phyloP scores from a whole-genome alignment of 1,284 basidiomycete species.

The Ceraceosorus guamensis region DNA sequence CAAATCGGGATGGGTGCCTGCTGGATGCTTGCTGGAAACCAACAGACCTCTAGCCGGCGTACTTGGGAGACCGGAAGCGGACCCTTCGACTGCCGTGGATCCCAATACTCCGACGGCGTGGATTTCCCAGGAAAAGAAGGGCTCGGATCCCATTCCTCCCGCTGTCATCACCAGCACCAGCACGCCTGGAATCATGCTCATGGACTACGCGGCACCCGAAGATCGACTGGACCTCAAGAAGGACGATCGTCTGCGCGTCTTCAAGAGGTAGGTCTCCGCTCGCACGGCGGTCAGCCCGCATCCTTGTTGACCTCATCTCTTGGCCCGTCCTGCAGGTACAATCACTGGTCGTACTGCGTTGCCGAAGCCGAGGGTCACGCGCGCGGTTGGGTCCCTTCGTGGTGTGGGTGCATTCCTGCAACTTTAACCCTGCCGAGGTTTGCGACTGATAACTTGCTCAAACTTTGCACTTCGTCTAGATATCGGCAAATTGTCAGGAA shows the following conservation, averaged over 20 bases:
- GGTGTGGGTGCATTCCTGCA: slow-evolving; percentile 25
- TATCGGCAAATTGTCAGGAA: too few relatives aligned
- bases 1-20: slow-evolving; percentile 49
- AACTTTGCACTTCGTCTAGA: too few relatives aligned
- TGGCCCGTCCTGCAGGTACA: slow-evolving; percentile 55
- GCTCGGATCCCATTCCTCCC: slow-evolving; percentile 80
- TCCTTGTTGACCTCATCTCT: too few relatives aligned
- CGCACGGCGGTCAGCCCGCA: too few relatives aligned
- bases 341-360: slow-evolving; percentile 78
- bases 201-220: slow-evolving; percentile 67
- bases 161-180: slow-evolving; percentile 82
- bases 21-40: slow-evolving; percentile 84
- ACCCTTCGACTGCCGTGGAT: background rate
- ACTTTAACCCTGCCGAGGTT: too few relatives aligned
- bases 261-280: slow-evolving; percentile 58
- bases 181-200: slow-evolving; percentile 85
- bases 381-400: slow-evolving; percentile 45
- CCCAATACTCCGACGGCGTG: slow-evolving; percentile 43
- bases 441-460: too few relatives aligned
- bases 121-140: too few relatives aligned
- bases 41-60: slow-evolving; percentile 48
- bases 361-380: slow-evolving; percentile 35
- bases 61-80: slow-evolving; percentile 5
- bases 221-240: slow-evolving; percentile 80
- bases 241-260: slow-evolving; percentile 79